phyloP scores from a whole-genome alignment of 768 basidiomycete species.

The Melanogaster broomeanus region DNA sequence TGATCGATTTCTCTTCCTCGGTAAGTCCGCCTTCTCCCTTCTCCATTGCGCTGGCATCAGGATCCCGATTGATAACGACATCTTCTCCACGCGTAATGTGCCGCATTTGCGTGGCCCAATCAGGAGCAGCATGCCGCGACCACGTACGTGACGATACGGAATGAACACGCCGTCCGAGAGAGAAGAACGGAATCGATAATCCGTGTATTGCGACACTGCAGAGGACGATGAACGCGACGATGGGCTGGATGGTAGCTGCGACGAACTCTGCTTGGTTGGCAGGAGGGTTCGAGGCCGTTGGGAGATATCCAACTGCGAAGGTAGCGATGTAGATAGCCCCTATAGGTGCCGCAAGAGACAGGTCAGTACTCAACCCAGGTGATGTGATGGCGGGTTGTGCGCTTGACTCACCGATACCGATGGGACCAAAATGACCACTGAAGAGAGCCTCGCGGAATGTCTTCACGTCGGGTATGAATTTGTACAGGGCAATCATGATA shows the following conservation, averaged over 20 bases:
- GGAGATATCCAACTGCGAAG: slow-evolving; percentile 66
- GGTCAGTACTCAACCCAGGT: slow-evolving; percentile 2
- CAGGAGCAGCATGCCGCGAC: slow-evolving; percentile 78
- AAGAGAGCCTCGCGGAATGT: slow-evolving; percentile 93
- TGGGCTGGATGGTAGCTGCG: slow-evolving; percentile 80
- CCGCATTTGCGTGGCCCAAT: slow-evolving; percentile 82
- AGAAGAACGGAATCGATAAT: slow-evolving; percentile 92
- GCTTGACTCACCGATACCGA: slow-evolving; percentile 60
- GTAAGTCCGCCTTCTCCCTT: slow-evolving; percentile 38
- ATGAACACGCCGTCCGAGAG: slow-evolving; percentile 89
- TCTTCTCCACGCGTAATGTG: slow-evolving; percentile 71
- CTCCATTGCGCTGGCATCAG: slow-evolving; percentile 48
- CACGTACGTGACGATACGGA: slow-evolving; percentile 77
- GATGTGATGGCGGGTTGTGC: neutral
- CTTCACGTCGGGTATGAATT: slow-evolving; percentile 95
- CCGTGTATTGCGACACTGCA: slow-evolving; percentile 88
- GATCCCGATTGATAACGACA: slow-evolving; percentile 85
- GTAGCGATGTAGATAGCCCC: slow-evolving; percentile 95
- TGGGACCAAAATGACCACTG: slow-evolving; percentile 93
- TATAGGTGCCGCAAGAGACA: slow-evolving; percentile 13
- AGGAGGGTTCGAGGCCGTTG: slow-evolving; percentile 45
- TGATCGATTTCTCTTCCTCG: slow-evolving; percentile 30
- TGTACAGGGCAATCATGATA: slow-evolving; percentile 79
- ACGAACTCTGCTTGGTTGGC: slow-evolving; percentile 64
- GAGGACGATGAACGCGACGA: slow-evolving; percentile 93